Evolutionary conservation across 2,329 filamentous ascomycete genomes (phyloP), one percentile per base, ranked within the genome.

Genomic region (Ophiostoma piceae): DNA sequence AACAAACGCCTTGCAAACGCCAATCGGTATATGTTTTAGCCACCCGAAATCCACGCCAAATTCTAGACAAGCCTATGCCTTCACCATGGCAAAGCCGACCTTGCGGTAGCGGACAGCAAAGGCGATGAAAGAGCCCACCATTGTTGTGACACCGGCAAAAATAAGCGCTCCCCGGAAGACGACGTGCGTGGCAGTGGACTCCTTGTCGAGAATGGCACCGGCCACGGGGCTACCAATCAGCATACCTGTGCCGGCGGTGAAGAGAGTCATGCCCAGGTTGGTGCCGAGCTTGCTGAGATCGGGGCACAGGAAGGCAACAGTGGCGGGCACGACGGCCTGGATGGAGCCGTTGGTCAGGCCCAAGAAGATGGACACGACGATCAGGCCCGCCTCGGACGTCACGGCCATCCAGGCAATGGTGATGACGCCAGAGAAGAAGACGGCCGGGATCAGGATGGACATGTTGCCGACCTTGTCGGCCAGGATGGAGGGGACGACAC

Each of bases 161-260:
- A 71, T 22, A 1, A 71, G 26, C 1, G 70, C 70, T 29, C 70
- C 70, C 67, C 70, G 67, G 32, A 69, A 68, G 8, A 70, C 62
- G 5, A 43, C 39, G 5, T 16, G 54, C 19, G 35, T 22, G 19
- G 19, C 39, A 6, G 26, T 47, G 2, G 70, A 67, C 66, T 71
- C 67, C 9, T 32, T n/a, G 35, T 68, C 66, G 32, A 71, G 19
- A 75, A 79, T 83, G 68, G 75, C 87, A 78, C 86, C 79, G 80
- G 77, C 84, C 79, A 76, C 84, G 77, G 73, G 82, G 76, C 72
- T 88, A 0, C 80, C 79, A 1, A 86, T 73, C 80, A 88, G 74
- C 79, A 87, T 71, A 79, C 86, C 37, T 77, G 87, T 75, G 79
- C 79, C 79, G 5, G 74, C 70, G n/a, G 77, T 67, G 7, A 76